Percentiles rank a stretch among this genome's conserved stretches.
phyloP scores from a whole-genome alignment of 164 flowering plant species.

The Houttuynia cordata region DNA sequence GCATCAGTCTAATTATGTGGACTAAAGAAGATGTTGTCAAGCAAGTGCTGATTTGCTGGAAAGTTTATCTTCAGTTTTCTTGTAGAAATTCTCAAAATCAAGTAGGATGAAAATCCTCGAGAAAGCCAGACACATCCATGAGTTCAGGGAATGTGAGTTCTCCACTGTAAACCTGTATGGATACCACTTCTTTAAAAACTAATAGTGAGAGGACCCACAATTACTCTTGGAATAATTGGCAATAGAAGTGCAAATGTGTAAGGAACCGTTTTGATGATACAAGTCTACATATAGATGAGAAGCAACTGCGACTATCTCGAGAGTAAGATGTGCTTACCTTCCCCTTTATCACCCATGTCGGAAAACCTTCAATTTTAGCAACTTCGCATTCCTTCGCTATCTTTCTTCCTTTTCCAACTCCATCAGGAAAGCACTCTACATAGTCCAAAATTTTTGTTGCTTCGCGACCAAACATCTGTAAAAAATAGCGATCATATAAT shows the following conservation, averaged over 20 bases:
- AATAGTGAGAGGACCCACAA: neutral
- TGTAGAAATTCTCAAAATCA: neutral
- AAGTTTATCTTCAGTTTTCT: too few relatives aligned
- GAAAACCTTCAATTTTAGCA: conserved; percentile 68
- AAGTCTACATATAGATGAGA: neutral
- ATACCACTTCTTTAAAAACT: neutral
- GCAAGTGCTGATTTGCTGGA: too few relatives aligned
- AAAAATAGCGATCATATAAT: neutral
- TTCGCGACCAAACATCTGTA: conserved; percentile 86
- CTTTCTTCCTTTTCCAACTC: conserved; percentile 54
- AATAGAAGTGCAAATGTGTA: neutral
- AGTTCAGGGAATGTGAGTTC: conserved; percentile 54
- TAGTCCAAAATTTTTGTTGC: conserved; percentile 72
- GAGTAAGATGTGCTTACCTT: conserved; percentile 34
- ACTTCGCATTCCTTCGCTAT: conserved; percentile 51
- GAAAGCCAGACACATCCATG: conserved; percentile 48
- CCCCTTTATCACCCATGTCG: conserved; percentile 91
- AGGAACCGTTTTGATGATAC: neutral
- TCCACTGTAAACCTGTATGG: conserved; percentile 59
- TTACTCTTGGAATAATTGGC: neutral
- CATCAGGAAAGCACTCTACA: conserved; percentile 92
- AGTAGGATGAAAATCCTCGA: conserved; percentile 16
- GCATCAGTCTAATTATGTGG: too few relatives aligned
- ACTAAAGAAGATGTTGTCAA: too few relatives aligned
- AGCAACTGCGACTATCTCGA: too few relatives aligned